Percentiles rank a stretch among this genome's conserved stretches.
These are phyloP conservation scores for Colletotrichum lentis DNA, from an alignment of 2,329 filamentous ascomycete species.

Conservation along the genomic window DNA sequence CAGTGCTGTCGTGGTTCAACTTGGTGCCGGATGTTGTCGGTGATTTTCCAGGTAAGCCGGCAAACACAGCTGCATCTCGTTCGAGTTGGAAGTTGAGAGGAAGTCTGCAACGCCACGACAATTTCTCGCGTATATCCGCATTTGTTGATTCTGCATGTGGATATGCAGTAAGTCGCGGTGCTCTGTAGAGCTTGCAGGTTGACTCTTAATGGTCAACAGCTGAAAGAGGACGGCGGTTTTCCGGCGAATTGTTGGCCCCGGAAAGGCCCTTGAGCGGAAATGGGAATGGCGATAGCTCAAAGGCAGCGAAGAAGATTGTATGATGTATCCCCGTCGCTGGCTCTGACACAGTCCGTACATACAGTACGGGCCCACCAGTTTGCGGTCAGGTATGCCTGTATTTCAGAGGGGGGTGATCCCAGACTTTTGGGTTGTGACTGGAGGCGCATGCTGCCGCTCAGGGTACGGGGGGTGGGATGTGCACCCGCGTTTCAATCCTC, in stretches of 20 bases:
- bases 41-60: conserved; percentile 22
- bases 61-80: conserved; percentile 16
- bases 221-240: too few relatives aligned
- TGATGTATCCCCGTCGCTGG: background rate
- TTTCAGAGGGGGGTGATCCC: too few relatives aligned
- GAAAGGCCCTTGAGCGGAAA: background rate
- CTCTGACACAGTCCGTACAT: conserved; percentile 24
- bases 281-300: background rate
- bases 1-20: background rate
- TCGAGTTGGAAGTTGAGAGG: conserved; percentile 17
- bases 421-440: too few relatives aligned
- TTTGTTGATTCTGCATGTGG: conserved; percentile 8
- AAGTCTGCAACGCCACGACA: conserved; percentile 2
- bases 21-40: conserved; percentile 15
- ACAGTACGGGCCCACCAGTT: too few relatives aligned
- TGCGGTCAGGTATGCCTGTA: too few relatives aligned
- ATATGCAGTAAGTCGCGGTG: conserved; percentile 5
- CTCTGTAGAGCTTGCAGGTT: conserved; percentile 6
- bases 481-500: conserved; percentile 28
- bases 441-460: conserved; percentile 19
- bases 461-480: background rate
- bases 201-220: background rate
- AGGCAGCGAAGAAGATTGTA: background rate
- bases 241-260: conserved; percentile 7
- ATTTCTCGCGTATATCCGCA: conserved; percentile 11